Evolutionary conservation across 192 early-diverging fungal species (phyloP).

Genomic region (Hyaloraphidium curvatum): DNA sequence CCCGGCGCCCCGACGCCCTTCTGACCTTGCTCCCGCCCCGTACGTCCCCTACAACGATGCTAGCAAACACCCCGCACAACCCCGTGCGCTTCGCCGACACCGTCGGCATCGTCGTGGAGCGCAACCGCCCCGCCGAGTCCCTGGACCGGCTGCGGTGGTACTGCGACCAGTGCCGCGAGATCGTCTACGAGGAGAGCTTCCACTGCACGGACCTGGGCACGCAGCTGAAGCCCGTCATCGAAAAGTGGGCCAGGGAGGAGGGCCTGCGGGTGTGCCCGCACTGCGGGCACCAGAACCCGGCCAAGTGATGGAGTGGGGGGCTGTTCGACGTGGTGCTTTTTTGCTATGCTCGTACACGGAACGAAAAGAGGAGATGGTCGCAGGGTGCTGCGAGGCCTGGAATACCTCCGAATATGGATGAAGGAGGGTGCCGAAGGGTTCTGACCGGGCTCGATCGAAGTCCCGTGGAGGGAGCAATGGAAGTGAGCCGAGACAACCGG

Average conservation of each 20-base stretch:
- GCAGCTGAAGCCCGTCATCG: slow-evolving; percentile 83
- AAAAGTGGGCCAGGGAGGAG: slow-evolving; percentile 44
- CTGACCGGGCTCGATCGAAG: not conserved
- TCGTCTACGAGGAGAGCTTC: slow-evolving; percentile 82
- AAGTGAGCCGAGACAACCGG: too few relatives aligned
- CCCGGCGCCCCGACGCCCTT: not conserved
- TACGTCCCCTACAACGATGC: not conserved
- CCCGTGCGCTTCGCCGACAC: slow-evolving; percentile 86
- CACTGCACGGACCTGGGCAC: slow-evolving; percentile 72
- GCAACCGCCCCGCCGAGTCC: slow-evolving; percentile 42
- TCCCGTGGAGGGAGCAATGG: not conserved
- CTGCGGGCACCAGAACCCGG: slow-evolving; percentile 16
- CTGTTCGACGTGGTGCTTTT: not conserved
- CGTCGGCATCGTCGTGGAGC: slow-evolving; percentile 88
- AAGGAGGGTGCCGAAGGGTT: not conserved
- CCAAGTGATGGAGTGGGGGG: not conserved
- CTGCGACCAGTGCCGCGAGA: slow-evolving; percentile 58
- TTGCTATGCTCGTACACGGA: not conserved
- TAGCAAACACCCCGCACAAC: slow-evolving; percentile 82
- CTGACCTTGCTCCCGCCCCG: not conserved
- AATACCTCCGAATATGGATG: not conserved
- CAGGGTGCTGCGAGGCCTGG: not conserved
- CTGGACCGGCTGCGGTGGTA: slow-evolving; percentile 88
- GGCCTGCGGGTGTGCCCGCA: slow-evolving; percentile 56
- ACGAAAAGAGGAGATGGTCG: not conserved